phyloP scores from a whole-genome alignment of 495 filamentous ascomycete genomes.

The Neurospora sp. region DNA sequence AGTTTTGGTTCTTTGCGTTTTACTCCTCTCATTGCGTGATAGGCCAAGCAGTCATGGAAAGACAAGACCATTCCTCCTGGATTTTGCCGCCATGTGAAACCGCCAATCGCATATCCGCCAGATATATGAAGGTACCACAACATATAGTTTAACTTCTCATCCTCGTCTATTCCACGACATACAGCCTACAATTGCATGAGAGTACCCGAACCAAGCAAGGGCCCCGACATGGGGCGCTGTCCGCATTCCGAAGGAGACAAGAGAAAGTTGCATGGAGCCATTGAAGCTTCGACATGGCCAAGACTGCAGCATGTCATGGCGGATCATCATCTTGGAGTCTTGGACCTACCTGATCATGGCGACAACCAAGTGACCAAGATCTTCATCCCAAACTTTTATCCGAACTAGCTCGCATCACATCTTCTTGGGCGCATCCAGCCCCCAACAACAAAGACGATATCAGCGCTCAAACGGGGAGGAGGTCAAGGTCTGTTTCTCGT shows the following conservation, averaged over 20 bases:
- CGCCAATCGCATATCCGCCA: neutral
- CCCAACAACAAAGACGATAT: neutral
- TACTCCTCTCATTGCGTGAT: neutral
- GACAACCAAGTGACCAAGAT: neutral
- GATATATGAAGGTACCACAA: neutral
- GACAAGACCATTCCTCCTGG: neutral
- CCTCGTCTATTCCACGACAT: neutral
- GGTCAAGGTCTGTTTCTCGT: neutral
- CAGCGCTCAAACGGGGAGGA: neutral
- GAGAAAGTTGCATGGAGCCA: neutral
- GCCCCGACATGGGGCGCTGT: neutral
- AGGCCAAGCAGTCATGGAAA: neutral
- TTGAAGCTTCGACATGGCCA: neutral
- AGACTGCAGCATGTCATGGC: neutral
- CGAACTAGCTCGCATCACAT: neutral
- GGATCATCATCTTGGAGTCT: neutral
- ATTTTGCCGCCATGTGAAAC: neutral
- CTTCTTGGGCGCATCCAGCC: neutral
- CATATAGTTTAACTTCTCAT: neutral
- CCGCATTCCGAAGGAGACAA: neutral
- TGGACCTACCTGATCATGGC: neutral
- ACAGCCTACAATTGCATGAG: neutral
- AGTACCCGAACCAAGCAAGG: neutral
- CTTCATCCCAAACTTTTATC: neutral
- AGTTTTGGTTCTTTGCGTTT: neutral